Conservation (phyloP, 495 filamentous ascomycete species). For the Trichoderma parareesei region DNA sequence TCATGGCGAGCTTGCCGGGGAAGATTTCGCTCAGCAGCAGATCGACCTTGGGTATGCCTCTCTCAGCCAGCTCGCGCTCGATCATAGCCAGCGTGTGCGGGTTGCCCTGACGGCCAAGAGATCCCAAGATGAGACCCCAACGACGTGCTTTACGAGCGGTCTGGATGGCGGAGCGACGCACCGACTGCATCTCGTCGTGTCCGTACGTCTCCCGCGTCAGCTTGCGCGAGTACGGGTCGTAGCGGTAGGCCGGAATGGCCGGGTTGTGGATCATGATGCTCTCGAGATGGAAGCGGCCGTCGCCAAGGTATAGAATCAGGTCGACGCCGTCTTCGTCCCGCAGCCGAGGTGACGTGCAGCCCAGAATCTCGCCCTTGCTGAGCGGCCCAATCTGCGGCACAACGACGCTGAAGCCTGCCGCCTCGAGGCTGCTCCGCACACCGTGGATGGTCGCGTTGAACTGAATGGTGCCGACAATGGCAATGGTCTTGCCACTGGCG, state of each 20-base stretch:
- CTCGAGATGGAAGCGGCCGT: slow-evolving; percentile 95
- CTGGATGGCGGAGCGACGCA: slow-evolving; percentile 69
- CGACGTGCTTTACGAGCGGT: slow-evolving; percentile 67
- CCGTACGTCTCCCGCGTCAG: slow-evolving; percentile 85
- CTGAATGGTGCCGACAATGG: slow-evolving; percentile 94
- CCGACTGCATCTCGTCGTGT: slow-evolving; percentile 77
- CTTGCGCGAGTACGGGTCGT: slow-evolving; percentile 90
- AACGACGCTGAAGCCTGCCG: slow-evolving; percentile 70
- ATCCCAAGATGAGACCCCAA: slow-evolving; percentile 92
- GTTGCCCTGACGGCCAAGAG: slow-evolving; percentile 89
- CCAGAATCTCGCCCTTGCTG: slow-evolving; percentile 88
- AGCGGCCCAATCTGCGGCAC: slow-evolving; percentile 91
- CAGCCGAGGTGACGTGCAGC: slow-evolving; percentile 84
- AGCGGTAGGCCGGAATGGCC: slow-evolving; percentile 79
- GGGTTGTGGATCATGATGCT: slow-evolving; percentile 99
- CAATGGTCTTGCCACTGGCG: slow-evolving; percentile 70
- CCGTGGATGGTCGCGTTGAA: slow-evolving; percentile 96
- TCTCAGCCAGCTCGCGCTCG: slow-evolving; percentile 58
- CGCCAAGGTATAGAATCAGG: slow-evolving; percentile 84
- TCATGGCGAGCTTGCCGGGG: slow-evolving; percentile 85
- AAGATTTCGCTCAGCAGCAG: slow-evolving; percentile 89
- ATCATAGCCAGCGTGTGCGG: slow-evolving; percentile 84
- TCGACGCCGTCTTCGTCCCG: slow-evolving; percentile 51
- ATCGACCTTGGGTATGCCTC: slow-evolving; percentile 71
- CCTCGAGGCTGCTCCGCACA: slow-evolving; percentile 63